phyloP scores from a whole-genome alignment of 495 filamentous ascomycete species.

The Neurospora sp. region DNA sequence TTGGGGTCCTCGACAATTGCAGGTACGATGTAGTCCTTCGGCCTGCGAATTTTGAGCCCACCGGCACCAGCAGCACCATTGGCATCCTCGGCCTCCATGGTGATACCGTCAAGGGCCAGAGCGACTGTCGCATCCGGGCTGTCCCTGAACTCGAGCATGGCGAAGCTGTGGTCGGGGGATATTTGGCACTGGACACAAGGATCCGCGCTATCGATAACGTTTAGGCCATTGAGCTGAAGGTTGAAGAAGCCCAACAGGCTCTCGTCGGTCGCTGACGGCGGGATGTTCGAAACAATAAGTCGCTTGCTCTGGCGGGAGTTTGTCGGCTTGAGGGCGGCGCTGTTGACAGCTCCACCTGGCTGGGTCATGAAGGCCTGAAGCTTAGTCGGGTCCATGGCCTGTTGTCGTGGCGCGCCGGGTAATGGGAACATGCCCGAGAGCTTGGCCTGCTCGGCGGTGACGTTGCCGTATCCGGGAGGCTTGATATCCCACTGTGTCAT shows the following conservation, averaged over 20 bases:
- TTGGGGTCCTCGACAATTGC: slow-evolving; percentile 64
- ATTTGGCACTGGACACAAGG: slow-evolving; percentile 81
- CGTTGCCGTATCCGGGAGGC: slow-evolving; percentile 94
- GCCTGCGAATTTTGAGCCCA: slow-evolving; percentile 75
- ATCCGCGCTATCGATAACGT: slow-evolving; percentile 73
- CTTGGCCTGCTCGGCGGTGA: slow-evolving; percentile 97
- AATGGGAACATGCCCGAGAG: slow-evolving; percentile 99
- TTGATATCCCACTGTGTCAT: slow-evolving; percentile 99
- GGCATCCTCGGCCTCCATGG: slow-evolving; percentile 65
- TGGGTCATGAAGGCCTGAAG: slow-evolving; percentile 94
- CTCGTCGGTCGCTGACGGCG: slow-evolving; percentile 58
- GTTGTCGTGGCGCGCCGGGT: slow-evolving; percentile 87
- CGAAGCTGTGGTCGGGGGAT: slow-evolving; percentile 66
- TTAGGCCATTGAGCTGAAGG: slow-evolving; percentile 85
- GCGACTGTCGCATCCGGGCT: slow-evolving; percentile 83
- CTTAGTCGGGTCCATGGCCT: slow-evolving; percentile 91
- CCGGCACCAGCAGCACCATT: slow-evolving; percentile 42
- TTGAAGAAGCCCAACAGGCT: slow-evolving; percentile 81
- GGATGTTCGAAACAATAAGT: slow-evolving; percentile 77
- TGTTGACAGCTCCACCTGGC: slow-evolving; percentile 59
- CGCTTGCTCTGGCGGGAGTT: slow-evolving; percentile 91
- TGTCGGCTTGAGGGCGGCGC: slow-evolving; percentile 73
- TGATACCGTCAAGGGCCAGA: slow-evolving; percentile 78
- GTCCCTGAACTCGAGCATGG: slow-evolving; percentile 84
- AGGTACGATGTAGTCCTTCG: slow-evolving; percentile 97